Percentiles rank a stretch among this genome's conserved stretches.
phyloP scores from a whole-genome alignment of 129 eudicot genomes.

The Flaveria sonorensis region DNA sequence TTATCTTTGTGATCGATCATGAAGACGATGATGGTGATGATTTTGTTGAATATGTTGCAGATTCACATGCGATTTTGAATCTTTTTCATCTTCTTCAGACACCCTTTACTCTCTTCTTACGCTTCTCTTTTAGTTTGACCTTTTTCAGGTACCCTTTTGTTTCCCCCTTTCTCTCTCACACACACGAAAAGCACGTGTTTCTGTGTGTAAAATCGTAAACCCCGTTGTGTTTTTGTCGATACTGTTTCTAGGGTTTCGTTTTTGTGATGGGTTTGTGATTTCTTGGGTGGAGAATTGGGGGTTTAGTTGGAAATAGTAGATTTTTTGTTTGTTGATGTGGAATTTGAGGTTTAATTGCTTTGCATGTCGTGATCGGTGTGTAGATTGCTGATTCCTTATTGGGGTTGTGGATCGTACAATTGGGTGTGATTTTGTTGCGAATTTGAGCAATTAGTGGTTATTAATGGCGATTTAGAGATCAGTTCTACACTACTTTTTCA shows the following conservation, averaged over 20 bases:
- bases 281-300: slow-evolving; percentile 31
- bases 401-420: slow-evolving; percentile 36
- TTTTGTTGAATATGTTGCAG: slow-evolving; percentile 31
- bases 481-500: slow-evolving; percentile 9
- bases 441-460: slow-evolving; percentile 33
- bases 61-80: slow-evolving; percentile 34
- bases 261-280: slow-evolving; percentile 22
- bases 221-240: slow-evolving; percentile 24
- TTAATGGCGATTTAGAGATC: slow-evolving; percentile 21
- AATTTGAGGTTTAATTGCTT: slow-evolving; percentile 27
- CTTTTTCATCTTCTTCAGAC: slow-evolving; percentile 12
- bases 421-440: slow-evolving; percentile 27
- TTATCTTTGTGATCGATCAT: slow-evolving; percentile 44
- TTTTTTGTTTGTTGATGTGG: slow-evolving; percentile 16
- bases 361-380: slow-evolving; percentile 39
- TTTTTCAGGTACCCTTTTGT: slow-evolving; percentile 38
- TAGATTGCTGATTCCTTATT: slow-evolving; percentile 26
- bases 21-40: slow-evolving; percentile 39
- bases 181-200: slow-evolving; percentile 27
- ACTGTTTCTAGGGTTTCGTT: slow-evolving; percentile 30
- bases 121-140: slow-evolving; percentile 42
- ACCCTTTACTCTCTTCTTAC: slow-evolving; percentile 32
- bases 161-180: slow-evolving; percentile 1
- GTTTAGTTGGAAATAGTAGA: slow-evolving; percentile 31
- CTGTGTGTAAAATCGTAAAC: slow-evolving; percentile 25